Conservation (phyloP, 495 filamentous ascomycete species). For the Trichoderma erinaceum region DNA sequence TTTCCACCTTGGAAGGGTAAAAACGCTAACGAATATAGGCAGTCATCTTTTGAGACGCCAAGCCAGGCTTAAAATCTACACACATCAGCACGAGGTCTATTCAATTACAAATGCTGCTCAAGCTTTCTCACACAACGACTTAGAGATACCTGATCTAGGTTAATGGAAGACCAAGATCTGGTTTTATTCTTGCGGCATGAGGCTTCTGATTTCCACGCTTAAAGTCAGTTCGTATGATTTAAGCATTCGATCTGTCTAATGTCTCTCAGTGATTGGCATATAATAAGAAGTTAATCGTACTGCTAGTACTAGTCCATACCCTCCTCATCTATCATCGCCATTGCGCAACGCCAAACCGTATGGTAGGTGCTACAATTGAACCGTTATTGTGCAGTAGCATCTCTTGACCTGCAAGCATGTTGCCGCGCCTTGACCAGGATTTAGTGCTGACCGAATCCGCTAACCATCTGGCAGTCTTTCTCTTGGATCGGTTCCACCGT, state of each 20-base stretch:
- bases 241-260: no score
- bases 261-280: no score
- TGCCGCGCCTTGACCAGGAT: slow-evolving; percentile 5
- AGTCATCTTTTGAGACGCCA: not conserved
- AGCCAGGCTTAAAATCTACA: not conserved
- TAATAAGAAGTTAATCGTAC: no score
- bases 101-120: not conserved
- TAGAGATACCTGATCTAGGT: not conserved
- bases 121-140: not conserved
- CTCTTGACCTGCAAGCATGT: not conserved
- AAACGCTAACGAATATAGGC: not conserved
- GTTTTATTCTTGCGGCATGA: not conserved
- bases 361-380: not conserved
- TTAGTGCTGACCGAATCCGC: slow-evolving; percentile 10
- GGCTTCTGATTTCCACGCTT: no score
- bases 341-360: not conserved
- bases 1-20: not conserved
- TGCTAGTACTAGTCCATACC: no score
- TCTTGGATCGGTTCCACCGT: not conserved
- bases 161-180: not conserved
- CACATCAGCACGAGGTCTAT: not conserved
- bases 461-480: slow-evolving; percentile 5
- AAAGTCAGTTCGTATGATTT: no score
- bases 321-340: not conserved
- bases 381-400: not conserved